Base-by-base conservation (phyloP, 1,284 basidiomycete genomes). In the Austroboletus niveus region DNA sequence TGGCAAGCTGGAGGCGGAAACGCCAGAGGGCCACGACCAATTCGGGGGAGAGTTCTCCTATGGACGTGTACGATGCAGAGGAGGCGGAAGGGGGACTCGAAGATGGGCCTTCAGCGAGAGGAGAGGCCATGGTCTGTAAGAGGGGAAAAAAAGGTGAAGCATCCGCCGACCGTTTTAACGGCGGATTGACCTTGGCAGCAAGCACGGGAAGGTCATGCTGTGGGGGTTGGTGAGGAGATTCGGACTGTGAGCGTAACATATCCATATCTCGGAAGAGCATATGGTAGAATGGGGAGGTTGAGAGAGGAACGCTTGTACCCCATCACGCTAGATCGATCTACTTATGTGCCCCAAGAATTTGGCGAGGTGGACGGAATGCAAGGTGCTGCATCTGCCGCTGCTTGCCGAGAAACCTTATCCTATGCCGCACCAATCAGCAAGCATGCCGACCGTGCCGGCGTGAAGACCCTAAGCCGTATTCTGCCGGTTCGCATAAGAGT, bases 21-120 rank as follows among this genome's bases (percentile, higher is more conserved):
- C 40, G 47, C 60, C 62, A 64, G 22, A 61, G 50, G 8, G 45
- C 48, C 9, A 41, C 49, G 12, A 64, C 43, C 31, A 56, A 58
- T 29, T 58, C 47, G 3, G 62, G 58, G 17, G 20, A 4, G 14
- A 52, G 41, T 31, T 15, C 45, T 27, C 14, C 8, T 14, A 40
- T 11, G 11, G 4, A 2, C 12, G 8, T 8, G 20, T 39, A 27
- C 3, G 27, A 15, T 10, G 17, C 6, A 6, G 50, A 42, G n/a
- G 20, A 15, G 36, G 40, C 8, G n/a, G 15, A 14, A 34, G 10
- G 2, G n/a, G 14, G 29, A 24, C 24, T 4, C 12, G 32, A 24
- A 29, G 47, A 38, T 15, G 22, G 0, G 15, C 46, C 30, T 3
- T 51, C 31, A 3, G 20, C 24, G 9, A 31, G 15, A 9, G 45